Evolutionary conservation across 305 asterid species (phyloP).

Genomic region (Solanum hybrid): DNA sequence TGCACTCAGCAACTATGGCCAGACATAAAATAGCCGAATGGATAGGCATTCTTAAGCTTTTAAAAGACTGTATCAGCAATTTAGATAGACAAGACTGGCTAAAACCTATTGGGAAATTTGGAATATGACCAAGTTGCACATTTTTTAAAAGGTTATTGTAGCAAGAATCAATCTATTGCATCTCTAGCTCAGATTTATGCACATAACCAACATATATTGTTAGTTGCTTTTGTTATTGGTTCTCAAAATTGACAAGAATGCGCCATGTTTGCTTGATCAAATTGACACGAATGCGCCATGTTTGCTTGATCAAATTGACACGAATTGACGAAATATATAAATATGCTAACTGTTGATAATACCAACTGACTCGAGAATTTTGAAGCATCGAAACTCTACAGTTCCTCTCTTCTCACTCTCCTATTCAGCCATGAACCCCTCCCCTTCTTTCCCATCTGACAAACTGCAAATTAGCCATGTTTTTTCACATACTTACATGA

Average conservation of each 20-base stretch:
- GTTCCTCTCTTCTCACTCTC: background rate
- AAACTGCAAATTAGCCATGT: background rate
- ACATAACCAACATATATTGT: background rate
- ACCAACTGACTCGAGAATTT: background rate
- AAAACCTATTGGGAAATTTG: background rate
- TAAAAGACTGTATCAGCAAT: background rate
- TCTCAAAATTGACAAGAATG: background rate
- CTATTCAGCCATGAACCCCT: background rate
- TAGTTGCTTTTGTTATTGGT: background rate
- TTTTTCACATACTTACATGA: background rate
- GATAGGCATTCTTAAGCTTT: background rate
- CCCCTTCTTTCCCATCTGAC: background rate
- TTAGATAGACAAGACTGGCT: background rate
- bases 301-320: background rate
- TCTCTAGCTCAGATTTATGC: background rate
- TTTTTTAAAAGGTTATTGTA: background rate
- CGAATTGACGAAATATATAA: background rate
- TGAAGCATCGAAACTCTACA: background rate
- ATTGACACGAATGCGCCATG: background rate
- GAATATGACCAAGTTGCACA: background rate
- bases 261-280: background rate
- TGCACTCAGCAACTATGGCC: background rate
- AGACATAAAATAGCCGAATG: background rate
- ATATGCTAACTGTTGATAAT: background rate
- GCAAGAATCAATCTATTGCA: background rate